These are phyloP conservation scores for Persicaria maculosa DNA, from an alignment of 148 eudicot genomes.

Conservation along the genomic window DNA sequence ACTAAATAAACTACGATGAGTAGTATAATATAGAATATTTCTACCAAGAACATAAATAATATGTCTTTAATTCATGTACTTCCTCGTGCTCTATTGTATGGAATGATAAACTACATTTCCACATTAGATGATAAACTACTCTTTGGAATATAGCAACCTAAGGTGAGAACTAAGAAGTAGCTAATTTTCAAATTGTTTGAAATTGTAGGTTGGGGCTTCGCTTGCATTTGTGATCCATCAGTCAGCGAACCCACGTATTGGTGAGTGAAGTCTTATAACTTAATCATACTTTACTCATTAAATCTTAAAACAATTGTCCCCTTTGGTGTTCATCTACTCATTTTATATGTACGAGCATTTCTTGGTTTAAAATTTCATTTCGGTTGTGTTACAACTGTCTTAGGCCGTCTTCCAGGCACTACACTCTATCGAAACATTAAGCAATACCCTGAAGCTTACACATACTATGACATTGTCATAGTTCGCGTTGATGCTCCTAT, in stretches of 20 bases:
- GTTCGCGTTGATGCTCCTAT: slow-evolving; percentile 97
- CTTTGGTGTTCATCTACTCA: neutral
- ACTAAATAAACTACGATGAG: too few relatives aligned
- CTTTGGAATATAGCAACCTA: neutral
- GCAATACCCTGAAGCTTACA: slow-evolving; percentile 95
- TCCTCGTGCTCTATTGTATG: neutral
- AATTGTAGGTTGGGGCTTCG: slow-evolving; percentile 78
- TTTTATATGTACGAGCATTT: neutral
- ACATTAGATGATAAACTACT: neutral
- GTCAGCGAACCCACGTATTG: slow-evolving; percentile 96
- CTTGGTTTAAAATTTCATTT: neutral
- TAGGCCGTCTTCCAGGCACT: slow-evolving; percentile 98
- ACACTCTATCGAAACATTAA: slow-evolving; percentile 77
- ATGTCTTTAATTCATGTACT: neutral
- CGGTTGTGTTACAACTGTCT: slow-evolving; percentile 50
- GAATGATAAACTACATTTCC: neutral
- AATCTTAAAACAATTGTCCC: neutral
- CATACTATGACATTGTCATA: slow-evolving; percentile 79
- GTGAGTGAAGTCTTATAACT: slow-evolving; percentile 34
- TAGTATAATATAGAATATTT: too few relatives aligned
- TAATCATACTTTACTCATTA: neutral
- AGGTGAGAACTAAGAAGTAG: neutral
- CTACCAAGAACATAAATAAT: neutral
- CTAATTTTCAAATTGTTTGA: neutral
- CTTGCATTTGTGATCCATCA: slow-evolving; percentile 97